These are phyloP conservation scores for Penicillium hordei DNA, from an alignment of 2,329 filamentous ascomycete species.

Conservation along the genomic window DNA sequence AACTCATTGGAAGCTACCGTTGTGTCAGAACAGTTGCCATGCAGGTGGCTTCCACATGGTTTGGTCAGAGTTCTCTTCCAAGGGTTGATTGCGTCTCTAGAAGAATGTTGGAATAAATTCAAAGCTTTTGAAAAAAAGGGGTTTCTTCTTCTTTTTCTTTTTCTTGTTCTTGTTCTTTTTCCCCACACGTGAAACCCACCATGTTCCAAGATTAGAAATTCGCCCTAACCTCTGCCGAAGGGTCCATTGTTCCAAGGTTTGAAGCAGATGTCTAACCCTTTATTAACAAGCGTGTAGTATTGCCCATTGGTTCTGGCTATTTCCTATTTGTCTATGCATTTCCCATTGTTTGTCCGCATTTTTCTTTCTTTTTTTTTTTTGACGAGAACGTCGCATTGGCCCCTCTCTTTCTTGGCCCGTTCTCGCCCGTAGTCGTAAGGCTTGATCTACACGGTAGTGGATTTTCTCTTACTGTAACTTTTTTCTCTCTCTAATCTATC, in stretches of 20 bases:
- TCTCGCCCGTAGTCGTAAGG: constrained; percentile 16
- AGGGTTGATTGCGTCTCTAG: neutral
- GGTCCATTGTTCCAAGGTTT: neutral
- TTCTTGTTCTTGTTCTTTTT: neutral
- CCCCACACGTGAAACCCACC: neutral
- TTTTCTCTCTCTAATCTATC: neutral
- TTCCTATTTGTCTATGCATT: neutral
- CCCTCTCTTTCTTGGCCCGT: constrained; percentile 10
- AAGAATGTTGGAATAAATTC: too few species aligned
- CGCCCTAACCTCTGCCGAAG: neutral
- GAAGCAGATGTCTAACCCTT: neutral
- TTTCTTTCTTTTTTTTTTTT: neutral
- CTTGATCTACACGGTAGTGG: constrained; percentile 10
- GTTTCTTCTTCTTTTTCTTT: neutral
- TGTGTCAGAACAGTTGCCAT: neutral
- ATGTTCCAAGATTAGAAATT: too few species aligned
- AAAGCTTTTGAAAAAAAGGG: neutral
- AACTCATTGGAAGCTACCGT: neutral
- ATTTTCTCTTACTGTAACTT: neutral
- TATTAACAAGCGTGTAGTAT: neutral
- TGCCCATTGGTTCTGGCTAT: neutral
- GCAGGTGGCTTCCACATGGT: constrained; percentile 3
- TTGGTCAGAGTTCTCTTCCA: neutral
- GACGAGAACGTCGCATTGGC: neutral
- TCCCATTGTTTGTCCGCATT: neutral